These are phyloP conservation scores for Candida michaelii DNA, from an alignment of 805 yeast genomes.

Conservation along the genomic window DNA sequence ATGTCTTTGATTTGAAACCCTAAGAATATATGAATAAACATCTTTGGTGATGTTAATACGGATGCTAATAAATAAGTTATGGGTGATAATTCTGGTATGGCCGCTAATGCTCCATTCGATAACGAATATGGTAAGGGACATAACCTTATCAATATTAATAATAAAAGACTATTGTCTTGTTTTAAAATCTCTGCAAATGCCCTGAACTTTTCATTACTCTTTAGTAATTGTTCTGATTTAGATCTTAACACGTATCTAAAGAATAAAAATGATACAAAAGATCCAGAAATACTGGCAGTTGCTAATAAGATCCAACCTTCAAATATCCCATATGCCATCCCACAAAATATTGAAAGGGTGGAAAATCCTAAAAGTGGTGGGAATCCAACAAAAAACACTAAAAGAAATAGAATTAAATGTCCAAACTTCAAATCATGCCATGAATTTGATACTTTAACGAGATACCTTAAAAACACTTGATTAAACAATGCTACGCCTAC, in stretches of 20 bases:
- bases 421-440: slow-evolving; percentile 44
- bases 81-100: slow-evolving; percentile 72
- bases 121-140: slow-evolving; percentile 94
- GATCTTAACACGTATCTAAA: slow-evolving; percentile 59
- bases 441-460: slow-evolving; percentile 46
- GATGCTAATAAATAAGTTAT: slow-evolving; percentile 69
- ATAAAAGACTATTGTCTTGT: slow-evolving; percentile 56
- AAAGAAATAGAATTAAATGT: slow-evolving; percentile 44
- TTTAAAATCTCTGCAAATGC: slow-evolving; percentile 73
- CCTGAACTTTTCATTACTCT: slow-evolving; percentile 61
- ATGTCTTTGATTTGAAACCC: slow-evolving; percentile 73
- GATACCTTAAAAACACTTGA: slow-evolving; percentile 29
- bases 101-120: slow-evolving; percentile 89
- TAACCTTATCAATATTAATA: slow-evolving; percentile 71
- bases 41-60: slow-evolving; percentile 75
- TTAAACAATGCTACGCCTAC: slow-evolving; percentile 30
- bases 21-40: slow-evolving; percentile 70
- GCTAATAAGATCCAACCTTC: slow-evolving; percentile 80
- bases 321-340: slow-evolving; percentile 80
- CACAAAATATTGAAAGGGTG: slow-evolving; percentile 61
- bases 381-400: slow-evolving; percentile 70
- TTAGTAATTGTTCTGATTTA: slow-evolving; percentile 60
- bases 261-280: slow-evolving; percentile 67
- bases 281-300: slow-evolving; percentile 67
- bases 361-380: slow-evolving; percentile 91